Conservation (phyloP, 108 stramenopile genomes). For the Skeletonema costatum region DNA sequence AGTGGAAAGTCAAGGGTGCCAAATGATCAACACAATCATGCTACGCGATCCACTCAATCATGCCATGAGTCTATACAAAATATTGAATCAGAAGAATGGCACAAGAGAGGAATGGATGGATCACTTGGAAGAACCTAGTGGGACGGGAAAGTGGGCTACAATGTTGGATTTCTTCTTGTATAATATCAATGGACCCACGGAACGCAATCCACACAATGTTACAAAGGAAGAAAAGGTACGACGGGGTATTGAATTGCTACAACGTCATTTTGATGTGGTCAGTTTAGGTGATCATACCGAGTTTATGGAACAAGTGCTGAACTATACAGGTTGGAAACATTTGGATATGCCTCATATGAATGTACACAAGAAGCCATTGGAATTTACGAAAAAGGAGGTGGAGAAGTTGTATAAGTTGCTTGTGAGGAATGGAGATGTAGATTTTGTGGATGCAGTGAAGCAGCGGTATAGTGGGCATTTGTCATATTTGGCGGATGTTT, state of each 20-base stretch:
- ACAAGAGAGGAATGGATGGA: constrained; percentile 33
- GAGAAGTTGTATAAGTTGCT: constrained; percentile 14
- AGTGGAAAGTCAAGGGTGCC: constrained; percentile 42
- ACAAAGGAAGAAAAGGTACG: constrained; percentile 29
- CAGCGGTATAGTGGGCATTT: neutral
- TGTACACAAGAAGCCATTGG: neutral
- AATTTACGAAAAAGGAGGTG: constrained; percentile 18
- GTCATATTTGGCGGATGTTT: neutral
- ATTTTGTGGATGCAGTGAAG: constrained; percentile 6
- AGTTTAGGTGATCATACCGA: neutral
- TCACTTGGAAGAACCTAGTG: constrained; percentile 17
- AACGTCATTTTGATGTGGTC: constrained; percentile 10
- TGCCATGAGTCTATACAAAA: constrained; percentile 44
- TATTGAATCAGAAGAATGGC: constrained; percentile 10
- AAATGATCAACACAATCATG: constrained; percentile 44
- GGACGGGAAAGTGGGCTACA: constrained; percentile 25
- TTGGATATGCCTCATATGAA: constrained; percentile 1
- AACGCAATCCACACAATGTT: constrained; percentile 28
- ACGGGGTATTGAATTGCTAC: constrained; percentile 1
- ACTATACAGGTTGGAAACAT: constrained; percentile 1
- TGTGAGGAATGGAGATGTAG: neutral
- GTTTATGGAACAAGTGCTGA: neutral
- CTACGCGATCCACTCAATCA: constrained; percentile 47
- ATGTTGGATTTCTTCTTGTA: constrained; percentile 46
- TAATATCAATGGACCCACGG: constrained; percentile 22